phyloP scores from a whole-genome alignment of 2,329 filamentous ascomycete genomes.

The Fusarium austroafricanum region DNA sequence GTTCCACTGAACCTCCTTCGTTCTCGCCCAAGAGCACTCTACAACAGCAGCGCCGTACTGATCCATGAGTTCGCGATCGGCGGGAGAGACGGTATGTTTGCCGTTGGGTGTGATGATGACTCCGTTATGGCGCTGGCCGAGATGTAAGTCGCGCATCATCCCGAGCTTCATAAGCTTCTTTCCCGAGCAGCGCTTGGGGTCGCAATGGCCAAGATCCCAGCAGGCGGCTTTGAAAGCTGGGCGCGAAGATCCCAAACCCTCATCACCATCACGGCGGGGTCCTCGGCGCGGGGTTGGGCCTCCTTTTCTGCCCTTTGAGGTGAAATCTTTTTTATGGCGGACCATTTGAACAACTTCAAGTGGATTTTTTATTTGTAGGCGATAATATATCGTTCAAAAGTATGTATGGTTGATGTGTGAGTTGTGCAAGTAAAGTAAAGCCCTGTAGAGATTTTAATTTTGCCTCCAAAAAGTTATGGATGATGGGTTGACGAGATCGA shows the following conservation, averaged over 20 bases:
- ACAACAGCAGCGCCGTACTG: constrained; percentile 94
- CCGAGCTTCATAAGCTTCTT: constrained; percentile 94
- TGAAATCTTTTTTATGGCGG: constrained; percentile 91
- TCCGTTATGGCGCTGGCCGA: constrained; percentile 91
- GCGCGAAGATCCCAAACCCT: constrained; percentile 52
- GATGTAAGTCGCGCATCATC: constrained; percentile 90
- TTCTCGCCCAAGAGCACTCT: constrained; percentile 95
- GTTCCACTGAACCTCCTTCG: constrained; percentile 89
- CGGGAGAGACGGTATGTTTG: constrained; percentile 84
- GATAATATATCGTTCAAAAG: neutral
- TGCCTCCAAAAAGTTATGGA: constrained; percentile 14
- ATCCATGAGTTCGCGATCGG: constrained; percentile 83
- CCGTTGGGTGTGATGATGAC: constrained; percentile 97
- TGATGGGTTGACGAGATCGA: constrained; percentile 18
- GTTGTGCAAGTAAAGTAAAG: neutral
- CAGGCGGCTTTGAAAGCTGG: constrained; percentile 89
- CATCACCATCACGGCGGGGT: constrained; percentile 58
- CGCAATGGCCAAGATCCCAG: constrained; percentile 98
- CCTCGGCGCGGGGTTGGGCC: constrained; percentile 64
- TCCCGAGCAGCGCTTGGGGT: constrained; percentile 94
- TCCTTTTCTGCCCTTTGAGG: constrained; percentile 75
- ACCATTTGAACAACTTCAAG: constrained; percentile 70
- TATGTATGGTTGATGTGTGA: neutral
- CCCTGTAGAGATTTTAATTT: constrained; percentile 16
- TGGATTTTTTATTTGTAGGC: neutral